Percentiles rank a stretch among this genome's conserved stretches.
Conservation (phyloP, 139 green algal genomes). For the Raphidocelis subcapitata region DNA sequence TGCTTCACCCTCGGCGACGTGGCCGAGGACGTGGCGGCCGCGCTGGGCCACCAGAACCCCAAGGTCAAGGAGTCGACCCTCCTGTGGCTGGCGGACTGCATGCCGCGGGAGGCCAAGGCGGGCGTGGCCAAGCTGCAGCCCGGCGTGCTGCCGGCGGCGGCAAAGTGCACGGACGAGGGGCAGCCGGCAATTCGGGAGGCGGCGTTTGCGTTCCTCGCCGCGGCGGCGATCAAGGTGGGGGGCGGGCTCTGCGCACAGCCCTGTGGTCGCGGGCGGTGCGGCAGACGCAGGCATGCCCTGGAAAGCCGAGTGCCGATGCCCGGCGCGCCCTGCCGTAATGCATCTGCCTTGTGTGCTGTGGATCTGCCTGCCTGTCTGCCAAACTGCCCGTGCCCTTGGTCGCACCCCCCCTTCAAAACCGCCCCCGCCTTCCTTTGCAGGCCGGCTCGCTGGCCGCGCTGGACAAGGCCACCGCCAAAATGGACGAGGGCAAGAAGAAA, state of each 20-base stretch:
- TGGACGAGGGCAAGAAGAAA: conserved; percentile 80
- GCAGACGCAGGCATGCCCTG: too few relatives aligned
- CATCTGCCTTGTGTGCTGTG: too few relatives aligned
- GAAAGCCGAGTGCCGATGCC: too few relatives aligned
- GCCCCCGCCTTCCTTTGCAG: conserved; percentile 17
- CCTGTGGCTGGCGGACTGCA: conserved; percentile 15
- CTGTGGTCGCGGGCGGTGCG: neutral
- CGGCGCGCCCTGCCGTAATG: too few relatives aligned
- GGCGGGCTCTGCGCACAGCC: neutral
- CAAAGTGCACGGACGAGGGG: conserved; percentile 71
- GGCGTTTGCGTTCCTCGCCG: conserved; percentile 62
- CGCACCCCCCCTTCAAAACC: too few relatives aligned
- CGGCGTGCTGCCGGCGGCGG: conserved; percentile 55
- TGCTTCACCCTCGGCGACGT: conserved; percentile 75
- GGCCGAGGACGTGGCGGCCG: conserved; percentile 52
- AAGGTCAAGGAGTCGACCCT: conserved; percentile 51
- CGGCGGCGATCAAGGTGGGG: conserved; percentile 64
- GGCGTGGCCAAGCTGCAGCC: conserved; percentile 43
- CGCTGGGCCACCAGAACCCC: conserved; percentile 79
- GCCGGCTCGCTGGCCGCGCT: conserved; percentile 44
- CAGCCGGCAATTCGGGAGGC: conserved; percentile 70
- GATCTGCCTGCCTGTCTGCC: too few relatives aligned
- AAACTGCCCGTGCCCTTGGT: too few relatives aligned
- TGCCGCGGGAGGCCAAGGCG: conserved; percentile 36
- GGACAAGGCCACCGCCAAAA: conserved; percentile 57